Conservation (phyloP, 2,329 filamentous ascomycete genomes). For the Tolypocladium cylindrosporum region DNA sequence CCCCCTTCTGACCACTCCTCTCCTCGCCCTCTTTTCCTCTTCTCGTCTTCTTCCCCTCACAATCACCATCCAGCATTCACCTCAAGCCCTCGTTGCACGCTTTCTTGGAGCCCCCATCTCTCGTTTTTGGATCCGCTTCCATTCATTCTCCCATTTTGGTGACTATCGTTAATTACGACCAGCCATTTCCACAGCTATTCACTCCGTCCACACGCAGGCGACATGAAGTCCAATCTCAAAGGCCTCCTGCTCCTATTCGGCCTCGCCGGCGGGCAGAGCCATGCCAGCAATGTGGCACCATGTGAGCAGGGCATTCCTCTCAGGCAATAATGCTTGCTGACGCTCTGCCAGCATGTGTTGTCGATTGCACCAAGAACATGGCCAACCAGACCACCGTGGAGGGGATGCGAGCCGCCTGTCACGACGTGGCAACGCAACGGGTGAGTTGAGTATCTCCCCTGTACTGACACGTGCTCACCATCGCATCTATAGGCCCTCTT, state of each 20-base stretch:
- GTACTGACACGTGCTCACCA: neutral
- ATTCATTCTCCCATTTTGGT: constrained; percentile 16
- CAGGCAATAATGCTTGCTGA: neutral
- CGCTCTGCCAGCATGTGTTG: neutral
- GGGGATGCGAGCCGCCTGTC: neutral
- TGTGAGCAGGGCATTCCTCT: neutral
- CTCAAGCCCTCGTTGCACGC: constrained; percentile 11
- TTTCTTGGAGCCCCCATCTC: constrained; percentile 12
- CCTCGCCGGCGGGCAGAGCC: constrained; percentile 3
- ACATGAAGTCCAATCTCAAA: constrained; percentile 13
- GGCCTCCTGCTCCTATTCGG: constrained; percentile 6
- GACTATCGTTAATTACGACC: constrained; percentile 20
- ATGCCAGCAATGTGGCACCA: neutral
- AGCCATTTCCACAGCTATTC: constrained; percentile 12
- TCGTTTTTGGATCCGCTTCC: constrained; percentile 20
- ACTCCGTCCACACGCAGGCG: constrained; percentile 4
- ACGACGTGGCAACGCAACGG: constrained; percentile 12
- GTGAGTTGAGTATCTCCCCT: constrained; percentile 6
- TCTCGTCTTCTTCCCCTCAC: constrained; percentile 7
- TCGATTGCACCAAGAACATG: constrained; percentile 9
- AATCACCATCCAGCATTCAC: constrained; percentile 9
- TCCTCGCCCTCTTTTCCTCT: neutral
- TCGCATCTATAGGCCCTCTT: constrained; percentile 16
- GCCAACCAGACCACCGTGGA: neutral
- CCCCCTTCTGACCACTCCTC: neutral